A percentile compares a stretch with the other conserved stretches of the same genome.
These are phyloP conservation scores for Polyplosphaeria fusca DNA, from an alignment of 495 filamentous ascomycete genomes.

Conservation along the genomic window DNA sequence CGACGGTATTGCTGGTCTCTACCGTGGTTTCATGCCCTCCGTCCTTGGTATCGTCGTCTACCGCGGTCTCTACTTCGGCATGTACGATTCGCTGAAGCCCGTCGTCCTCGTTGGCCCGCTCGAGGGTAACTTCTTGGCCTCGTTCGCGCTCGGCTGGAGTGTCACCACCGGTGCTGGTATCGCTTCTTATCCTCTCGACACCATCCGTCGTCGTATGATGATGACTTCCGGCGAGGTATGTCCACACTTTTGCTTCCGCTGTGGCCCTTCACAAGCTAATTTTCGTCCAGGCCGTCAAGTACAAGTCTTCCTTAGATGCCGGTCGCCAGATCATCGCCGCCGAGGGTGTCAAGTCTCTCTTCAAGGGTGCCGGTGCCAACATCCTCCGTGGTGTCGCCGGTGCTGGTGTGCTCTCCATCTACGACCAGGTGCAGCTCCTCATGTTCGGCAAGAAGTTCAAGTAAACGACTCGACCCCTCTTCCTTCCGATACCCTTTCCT, in stretches of 20 bases:
- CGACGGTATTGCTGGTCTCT: slow-evolving; percentile 98
- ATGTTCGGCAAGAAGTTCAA: slow-evolving; percentile 99
- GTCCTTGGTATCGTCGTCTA: slow-evolving; percentile 98
- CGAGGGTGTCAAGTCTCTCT: slow-evolving; percentile 95
- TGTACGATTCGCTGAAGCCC: slow-evolving; percentile 99
- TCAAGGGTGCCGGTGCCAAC: slow-evolving; percentile 99
- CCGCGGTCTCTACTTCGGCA: slow-evolving; percentile 99
- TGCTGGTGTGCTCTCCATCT: slow-evolving; percentile 99
- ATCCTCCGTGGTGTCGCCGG: slow-evolving; percentile 99
- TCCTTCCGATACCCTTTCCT: slow-evolving; percentile 22
- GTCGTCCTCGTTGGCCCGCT: slow-evolving; percentile 88
- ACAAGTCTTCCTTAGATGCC: slow-evolving; percentile 91
- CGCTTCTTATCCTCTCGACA: slow-evolving; percentile 99
- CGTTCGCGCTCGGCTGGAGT: slow-evolving; percentile 96
- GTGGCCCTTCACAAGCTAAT: slow-evolving; percentile 18
- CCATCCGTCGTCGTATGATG: slow-evolving; percentile 99
- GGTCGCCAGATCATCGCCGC: slow-evolving; percentile 91
- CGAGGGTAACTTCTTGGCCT: slow-evolving; percentile 97
- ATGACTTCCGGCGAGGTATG: slow-evolving; percentile 86
- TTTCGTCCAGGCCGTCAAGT: slow-evolving; percentile 88
- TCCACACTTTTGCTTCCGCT: slow-evolving; percentile 9
- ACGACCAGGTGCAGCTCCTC: slow-evolving; percentile 97
- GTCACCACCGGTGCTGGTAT: slow-evolving; percentile 99
- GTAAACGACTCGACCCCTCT: slow-evolving; percentile 53
- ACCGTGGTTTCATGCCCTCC: slow-evolving; percentile 99